A percentile compares a stretch with the other conserved stretches of the same genome.
These are phyloP conservation scores for Mucor plumbeus DNA, from an alignment of 371 early-diverging fungal genomes.

Conservation along the genomic window DNA sequence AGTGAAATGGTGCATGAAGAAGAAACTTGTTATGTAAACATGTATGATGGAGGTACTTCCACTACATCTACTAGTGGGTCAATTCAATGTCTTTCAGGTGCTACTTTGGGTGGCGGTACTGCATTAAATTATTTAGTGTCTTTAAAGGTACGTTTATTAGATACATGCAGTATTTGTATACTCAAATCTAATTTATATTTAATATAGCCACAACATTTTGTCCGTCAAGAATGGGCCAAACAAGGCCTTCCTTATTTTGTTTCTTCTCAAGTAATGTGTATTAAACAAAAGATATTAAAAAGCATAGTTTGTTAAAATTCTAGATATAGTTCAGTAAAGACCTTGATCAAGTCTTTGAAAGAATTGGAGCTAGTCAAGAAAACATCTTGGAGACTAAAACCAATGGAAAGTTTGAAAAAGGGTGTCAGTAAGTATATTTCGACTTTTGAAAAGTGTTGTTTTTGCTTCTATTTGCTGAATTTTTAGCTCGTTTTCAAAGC, in stretches of 20 bases:
- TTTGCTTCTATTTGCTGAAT: not conserved
- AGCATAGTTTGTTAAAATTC: not conserved
- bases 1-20: constrained; percentile 56
- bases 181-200: not conserved
- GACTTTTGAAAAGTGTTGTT: too few relatives aligned
- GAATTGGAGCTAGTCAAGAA: constrained; percentile 61
- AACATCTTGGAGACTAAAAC: constrained; percentile 60
- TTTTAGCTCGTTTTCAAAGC: too few relatives aligned
- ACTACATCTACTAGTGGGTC: constrained; percentile 43
- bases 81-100: constrained; percentile 53
- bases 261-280: constrained; percentile 38
- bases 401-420: constrained; percentile 64
- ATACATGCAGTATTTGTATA: not conserved
- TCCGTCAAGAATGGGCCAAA: constrained; percentile 79
- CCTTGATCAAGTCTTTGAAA: constrained; percentile 57
- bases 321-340: constrained; percentile 26
- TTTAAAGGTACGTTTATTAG: constrained; percentile 48
- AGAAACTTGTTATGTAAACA: constrained; percentile 35
- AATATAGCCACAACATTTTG: constrained; percentile 58
- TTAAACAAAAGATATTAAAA: constrained; percentile 16
- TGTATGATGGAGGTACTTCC: constrained; percentile 52
- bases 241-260: constrained; percentile 63
- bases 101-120: constrained; percentile 67
- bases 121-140: constrained; percentile 66
- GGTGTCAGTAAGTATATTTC: constrained; percentile 34